phyloP scores from a whole-genome alignment of 2,329 filamentous ascomycete species.

The Biscogniauxia marginata region DNA sequence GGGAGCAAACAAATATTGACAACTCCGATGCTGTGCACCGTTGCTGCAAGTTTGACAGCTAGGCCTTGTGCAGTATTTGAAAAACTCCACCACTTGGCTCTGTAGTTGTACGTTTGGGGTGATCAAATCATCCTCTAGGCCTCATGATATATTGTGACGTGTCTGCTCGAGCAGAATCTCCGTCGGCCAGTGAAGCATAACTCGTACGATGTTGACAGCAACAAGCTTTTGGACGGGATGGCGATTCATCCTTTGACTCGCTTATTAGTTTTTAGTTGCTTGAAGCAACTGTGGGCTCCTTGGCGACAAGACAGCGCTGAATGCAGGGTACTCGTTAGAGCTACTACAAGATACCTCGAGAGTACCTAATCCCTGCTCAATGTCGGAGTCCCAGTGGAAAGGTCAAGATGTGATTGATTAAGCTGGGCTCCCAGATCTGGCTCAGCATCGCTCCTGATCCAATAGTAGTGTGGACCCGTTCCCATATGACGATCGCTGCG shows the following conservation, averaged over 20 bases:
- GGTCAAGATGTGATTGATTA: slow-evolving; percentile 17
- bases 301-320: not conserved
- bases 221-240: not conserved
- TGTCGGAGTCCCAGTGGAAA: slow-evolving; percentile 4
- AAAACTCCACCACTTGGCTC: not conserved
- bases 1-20: slow-evolving; percentile 21
- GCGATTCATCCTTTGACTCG: not conserved
- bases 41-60: slow-evolving; percentile 32
- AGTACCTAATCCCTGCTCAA: slow-evolving; percentile 10
- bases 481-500: slow-evolving; percentile 8
- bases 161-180: not conserved
- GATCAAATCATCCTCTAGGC: not conserved
- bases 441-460: slow-evolving; percentile 19
- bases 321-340: not conserved
- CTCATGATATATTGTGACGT: not conserved
- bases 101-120: not conserved
- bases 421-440: slow-evolving; percentile 17
- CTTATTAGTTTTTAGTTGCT: not conserved
- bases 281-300: not conserved
- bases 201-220: not conserved
- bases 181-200: not conserved
- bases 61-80: not conserved
- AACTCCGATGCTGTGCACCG: slow-evolving; percentile 27
- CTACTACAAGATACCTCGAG: slow-evolving; percentile 2
- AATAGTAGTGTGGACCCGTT: slow-evolving; percentile 5